Evolutionary conservation across 2,329 filamentous ascomycete species (phyloP).

Genomic region (Stemphylium lycopersici): DNA sequence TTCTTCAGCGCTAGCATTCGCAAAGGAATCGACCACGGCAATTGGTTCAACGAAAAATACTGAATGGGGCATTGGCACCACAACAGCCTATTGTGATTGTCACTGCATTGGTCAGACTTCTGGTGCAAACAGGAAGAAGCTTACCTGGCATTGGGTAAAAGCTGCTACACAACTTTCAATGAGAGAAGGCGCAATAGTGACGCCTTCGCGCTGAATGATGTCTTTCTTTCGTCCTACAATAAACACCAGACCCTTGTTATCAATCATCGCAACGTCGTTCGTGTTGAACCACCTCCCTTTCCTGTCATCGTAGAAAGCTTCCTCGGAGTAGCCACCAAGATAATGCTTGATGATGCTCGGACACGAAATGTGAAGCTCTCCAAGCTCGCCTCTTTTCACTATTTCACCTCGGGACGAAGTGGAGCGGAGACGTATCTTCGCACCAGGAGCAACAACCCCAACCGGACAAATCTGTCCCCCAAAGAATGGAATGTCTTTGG

Average conservation of each 20-base stretch:
- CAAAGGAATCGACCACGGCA: not conserved
- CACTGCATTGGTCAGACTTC: not conserved
- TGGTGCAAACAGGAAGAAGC: not conserved
- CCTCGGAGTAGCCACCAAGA: constrained; percentile 1
- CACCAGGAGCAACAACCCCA: not conserved
- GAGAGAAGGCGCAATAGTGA: not conserved
- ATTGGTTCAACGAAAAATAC: not conserved
- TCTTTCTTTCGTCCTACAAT: constrained; percentile 2
- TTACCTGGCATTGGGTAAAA: not conserved
- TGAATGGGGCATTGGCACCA: not conserved
- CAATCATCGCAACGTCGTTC: constrained; percentile 1
- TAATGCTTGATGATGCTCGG: constrained; percentile 1
- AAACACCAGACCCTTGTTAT: not conserved
- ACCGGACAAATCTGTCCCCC: not conserved
- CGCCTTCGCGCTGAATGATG: not conserved
- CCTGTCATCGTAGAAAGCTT: not conserved
- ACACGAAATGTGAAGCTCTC: constrained; percentile 2
- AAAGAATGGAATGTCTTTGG: not conserved
- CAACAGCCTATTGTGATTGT: not conserved
- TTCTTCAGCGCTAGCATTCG: not conserved
- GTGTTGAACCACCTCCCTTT: constrained; percentile 4
- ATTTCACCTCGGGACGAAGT: not conserved
- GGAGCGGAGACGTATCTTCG: not conserved
- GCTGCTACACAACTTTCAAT: not conserved
- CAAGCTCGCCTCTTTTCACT: not conserved